Evolutionary conservation across 176 grass and related monocot genomes (phyloP).

Genomic region (Miscanthus lutarioriparius): DNA sequence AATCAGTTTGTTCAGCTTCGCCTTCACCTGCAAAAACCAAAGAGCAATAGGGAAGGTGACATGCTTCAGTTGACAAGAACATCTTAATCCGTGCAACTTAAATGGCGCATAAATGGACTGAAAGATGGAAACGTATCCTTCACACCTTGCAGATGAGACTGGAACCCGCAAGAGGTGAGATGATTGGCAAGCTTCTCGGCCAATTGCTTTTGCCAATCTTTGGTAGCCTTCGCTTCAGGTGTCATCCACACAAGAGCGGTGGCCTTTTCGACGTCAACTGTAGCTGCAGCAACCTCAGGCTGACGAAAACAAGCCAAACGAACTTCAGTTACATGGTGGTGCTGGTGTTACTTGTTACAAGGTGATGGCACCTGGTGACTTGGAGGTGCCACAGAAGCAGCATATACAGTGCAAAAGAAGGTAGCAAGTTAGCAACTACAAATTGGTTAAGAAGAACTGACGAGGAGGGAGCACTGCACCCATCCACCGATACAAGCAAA

Average conservation of each 20-base stretch:
- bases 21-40: constrained; percentile 34
- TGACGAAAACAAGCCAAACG: constrained; percentile 22
- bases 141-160: constrained; percentile 55
- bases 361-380: neutral
- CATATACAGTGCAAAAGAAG: neutral
- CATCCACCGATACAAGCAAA: neutral
- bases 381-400: neutral
- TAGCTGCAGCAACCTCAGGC: constrained; percentile 64
- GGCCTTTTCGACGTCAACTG: constrained; percentile 57
- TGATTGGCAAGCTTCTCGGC: constrained; percentile 69
- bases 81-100: neutral
- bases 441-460: neutral
- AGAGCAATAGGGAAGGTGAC: neutral
- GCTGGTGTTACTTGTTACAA: neutral
- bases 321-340: neutral
- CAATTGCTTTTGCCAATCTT: constrained; percentile 71
- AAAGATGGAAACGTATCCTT: neutral
- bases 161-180: constrained; percentile 76
- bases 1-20: neutral
- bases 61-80: constrained; percentile 14
- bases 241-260: constrained; percentile 54
- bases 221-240: constrained; percentile 44
- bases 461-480: no score
- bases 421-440: no score
- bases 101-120: neutral